Conservation (phyloP, 495 filamentous ascomycete species). For the Melanomma pulvis-pyrius region DNA sequence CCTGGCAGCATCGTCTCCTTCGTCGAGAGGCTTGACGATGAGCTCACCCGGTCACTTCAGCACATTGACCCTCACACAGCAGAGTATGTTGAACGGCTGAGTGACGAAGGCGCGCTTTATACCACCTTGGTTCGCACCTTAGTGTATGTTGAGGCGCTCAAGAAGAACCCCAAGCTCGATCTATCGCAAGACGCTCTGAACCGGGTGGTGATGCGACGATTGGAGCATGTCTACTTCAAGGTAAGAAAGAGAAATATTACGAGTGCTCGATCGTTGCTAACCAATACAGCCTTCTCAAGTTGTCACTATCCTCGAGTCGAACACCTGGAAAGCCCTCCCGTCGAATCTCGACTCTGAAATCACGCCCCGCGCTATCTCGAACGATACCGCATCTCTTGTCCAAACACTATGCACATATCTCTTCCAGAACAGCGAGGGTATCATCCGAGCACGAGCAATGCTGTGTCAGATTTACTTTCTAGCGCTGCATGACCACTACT, state of each 20-base stretch:
- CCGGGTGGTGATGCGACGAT: slow-evolving; percentile 85
- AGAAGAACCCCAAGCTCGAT: slow-evolving; percentile 70
- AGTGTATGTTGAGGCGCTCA: slow-evolving; percentile 82
- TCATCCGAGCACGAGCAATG: slow-evolving; percentile 95
- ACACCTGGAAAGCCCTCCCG: slow-evolving; percentile 84
- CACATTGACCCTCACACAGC: slow-evolving; percentile 97
- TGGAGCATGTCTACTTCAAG: slow-evolving; percentile 99
- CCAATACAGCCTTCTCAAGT: slow-evolving; percentile 75
- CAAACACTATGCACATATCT: slow-evolving; percentile 91
- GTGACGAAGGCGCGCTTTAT: slow-evolving; percentile 90
- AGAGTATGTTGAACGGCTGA: slow-evolving; percentile 94
- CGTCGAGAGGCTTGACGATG: slow-evolving; percentile 94
- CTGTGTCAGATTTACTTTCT: slow-evolving; percentile 98
- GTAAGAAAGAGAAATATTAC: slow-evolving; percentile 45
- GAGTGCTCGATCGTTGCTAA: not conserved
- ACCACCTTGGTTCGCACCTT: slow-evolving; percentile 83
- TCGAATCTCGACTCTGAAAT: slow-evolving; percentile 71
- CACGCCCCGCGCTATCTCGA: slow-evolving; percentile 66
- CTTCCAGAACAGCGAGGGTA: slow-evolving; percentile 89
- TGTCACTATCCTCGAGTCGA: slow-evolving; percentile 87
- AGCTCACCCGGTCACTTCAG: slow-evolving; percentile 93
- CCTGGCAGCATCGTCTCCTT: slow-evolving; percentile 93
- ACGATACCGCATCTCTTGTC: slow-evolving; percentile 73
- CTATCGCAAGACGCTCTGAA: slow-evolving; percentile 80
- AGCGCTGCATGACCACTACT: slow-evolving; percentile 95